Evolutionary conservation across 2,329 filamentous ascomycete genomes (phyloP).

Genomic region (Hypoxylon sp.): DNA sequence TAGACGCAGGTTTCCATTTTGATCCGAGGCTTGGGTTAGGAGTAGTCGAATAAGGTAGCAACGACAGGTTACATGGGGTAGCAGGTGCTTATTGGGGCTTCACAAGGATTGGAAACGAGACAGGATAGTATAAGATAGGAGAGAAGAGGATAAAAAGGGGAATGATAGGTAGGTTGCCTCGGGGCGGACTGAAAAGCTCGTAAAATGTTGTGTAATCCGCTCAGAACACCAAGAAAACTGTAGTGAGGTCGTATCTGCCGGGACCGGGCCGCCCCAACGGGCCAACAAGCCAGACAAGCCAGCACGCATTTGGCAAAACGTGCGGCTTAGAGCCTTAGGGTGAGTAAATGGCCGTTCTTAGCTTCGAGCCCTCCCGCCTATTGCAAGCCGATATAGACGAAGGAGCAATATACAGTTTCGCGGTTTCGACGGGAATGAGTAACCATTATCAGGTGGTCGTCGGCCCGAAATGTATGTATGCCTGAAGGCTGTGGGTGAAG

Average conservation of each 20-base stretch:
- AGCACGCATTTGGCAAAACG: slow-evolving; percentile 36
- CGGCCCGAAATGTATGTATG: slow-evolving; percentile 30
- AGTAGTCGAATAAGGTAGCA: slow-evolving; percentile 26
- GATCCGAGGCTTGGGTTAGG: slow-evolving; percentile 26
- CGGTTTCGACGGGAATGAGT: neutral
- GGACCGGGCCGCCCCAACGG: slow-evolving; percentile 41
- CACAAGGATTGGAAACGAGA: slow-evolving; percentile 30
- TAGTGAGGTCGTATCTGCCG: slow-evolving; percentile 37
- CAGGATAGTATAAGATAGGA: slow-evolving; percentile 24
- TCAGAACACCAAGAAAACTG: slow-evolving; percentile 23
- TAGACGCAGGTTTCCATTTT: slow-evolving; percentile 39
- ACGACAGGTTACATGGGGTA: slow-evolving; percentile 27
- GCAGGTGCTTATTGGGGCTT: slow-evolving; percentile 22
- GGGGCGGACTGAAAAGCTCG: slow-evolving; percentile 35
- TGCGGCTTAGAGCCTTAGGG: slow-evolving; percentile 31
- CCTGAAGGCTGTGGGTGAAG: slow-evolving; percentile 14
- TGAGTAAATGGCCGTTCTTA: slow-evolving; percentile 15
- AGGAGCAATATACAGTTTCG: slow-evolving; percentile 4
- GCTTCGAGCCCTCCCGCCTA: slow-evolving; percentile 6
- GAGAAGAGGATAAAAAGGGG: slow-evolving; percentile 13
- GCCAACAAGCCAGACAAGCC: slow-evolving; percentile 45
- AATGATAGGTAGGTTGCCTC: slow-evolving; percentile 37
- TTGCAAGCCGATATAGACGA: slow-evolving; percentile 7
- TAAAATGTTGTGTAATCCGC: slow-evolving; percentile 42
- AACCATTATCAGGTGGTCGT: slow-evolving; percentile 17